Evolutionary conservation across 75 land plant species (phyloP).

Genomic region (Picea glauca): DNA sequence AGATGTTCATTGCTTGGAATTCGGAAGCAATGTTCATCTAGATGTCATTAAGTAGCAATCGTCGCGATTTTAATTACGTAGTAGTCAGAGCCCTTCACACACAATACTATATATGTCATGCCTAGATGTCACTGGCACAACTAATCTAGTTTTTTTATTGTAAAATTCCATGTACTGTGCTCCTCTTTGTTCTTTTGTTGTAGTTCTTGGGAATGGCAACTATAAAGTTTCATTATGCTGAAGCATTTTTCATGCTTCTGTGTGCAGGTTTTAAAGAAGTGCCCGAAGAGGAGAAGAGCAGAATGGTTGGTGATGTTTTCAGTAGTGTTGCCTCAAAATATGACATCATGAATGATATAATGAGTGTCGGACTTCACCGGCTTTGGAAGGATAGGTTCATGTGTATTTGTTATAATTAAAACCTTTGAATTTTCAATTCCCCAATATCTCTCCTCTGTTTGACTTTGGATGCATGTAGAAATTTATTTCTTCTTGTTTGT

Average conservation of each 20-base stretch:
- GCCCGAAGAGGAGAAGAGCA: conserved; percentile 74
- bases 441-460: not conserved
- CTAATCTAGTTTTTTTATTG: too few species aligned
- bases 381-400: conserved; percentile 94
- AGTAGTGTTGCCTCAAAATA: conserved; percentile 84
- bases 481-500: not conserved
- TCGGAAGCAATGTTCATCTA: too few species aligned
- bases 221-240: not conserved
- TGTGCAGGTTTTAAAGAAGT: conserved; percentile 85
- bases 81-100: too few species aligned
- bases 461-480: not conserved
- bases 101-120: too few species aligned
- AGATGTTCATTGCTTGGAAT: too few species aligned
- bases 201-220: not conserved
- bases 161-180: too few species aligned
- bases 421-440: not conserved
- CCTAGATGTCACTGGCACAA: too few species aligned
- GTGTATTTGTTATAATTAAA: too few species aligned
- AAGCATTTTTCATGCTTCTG: not conserved
- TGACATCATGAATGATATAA: conserved; percentile 97
- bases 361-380: conserved; percentile 94
- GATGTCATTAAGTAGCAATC: too few species aligned
- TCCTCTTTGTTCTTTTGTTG: not conserved
- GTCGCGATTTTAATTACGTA: too few species aligned
- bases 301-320: conserved; percentile 91